These are phyloP conservation scores for Plasmodium inui DNA, from an alignment of 169 alveolate species.

Conservation along the genomic window DNA sequence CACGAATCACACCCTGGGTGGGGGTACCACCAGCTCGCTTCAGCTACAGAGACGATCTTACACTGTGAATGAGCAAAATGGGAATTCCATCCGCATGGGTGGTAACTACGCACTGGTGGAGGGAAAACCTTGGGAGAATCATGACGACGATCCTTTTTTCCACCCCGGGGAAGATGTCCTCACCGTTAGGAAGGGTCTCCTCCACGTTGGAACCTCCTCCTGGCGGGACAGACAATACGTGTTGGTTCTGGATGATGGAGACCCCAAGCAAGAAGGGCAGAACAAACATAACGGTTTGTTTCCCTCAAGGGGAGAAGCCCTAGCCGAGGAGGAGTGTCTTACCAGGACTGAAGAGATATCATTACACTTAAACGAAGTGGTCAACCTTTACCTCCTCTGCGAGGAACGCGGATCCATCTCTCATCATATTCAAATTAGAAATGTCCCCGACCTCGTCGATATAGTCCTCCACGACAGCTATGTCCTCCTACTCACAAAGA, in stretches of 20 bases:
- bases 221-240: not conserved
- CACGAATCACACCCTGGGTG: slow-evolving; percentile 31
- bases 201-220: not conserved
- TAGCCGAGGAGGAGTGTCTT: not conserved
- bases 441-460: slow-evolving; percentile 30
- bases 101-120: not conserved
- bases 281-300: not conserved
- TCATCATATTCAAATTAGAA: slow-evolving; percentile 15
- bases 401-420: not conserved
- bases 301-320: not conserved
- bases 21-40: not conserved
- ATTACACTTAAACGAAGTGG: not conserved
- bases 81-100: not conserved
- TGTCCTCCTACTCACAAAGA: slow-evolving; percentile 26
- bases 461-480: slow-evolving; percentile 10
- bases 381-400: slow-evolving; percentile 36
- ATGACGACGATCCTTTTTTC: not conserved
- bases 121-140: not conserved
- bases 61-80: not conserved
- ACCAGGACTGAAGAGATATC: not conserved
- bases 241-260: not conserved
- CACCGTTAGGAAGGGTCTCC: not conserved
- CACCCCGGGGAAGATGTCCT: not conserved
- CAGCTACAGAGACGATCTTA: not conserved
- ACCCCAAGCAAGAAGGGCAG: not conserved